Conservation (phyloP, 2,329 filamentous ascomycete species). For the Xylaria arbuscula region DNA sequence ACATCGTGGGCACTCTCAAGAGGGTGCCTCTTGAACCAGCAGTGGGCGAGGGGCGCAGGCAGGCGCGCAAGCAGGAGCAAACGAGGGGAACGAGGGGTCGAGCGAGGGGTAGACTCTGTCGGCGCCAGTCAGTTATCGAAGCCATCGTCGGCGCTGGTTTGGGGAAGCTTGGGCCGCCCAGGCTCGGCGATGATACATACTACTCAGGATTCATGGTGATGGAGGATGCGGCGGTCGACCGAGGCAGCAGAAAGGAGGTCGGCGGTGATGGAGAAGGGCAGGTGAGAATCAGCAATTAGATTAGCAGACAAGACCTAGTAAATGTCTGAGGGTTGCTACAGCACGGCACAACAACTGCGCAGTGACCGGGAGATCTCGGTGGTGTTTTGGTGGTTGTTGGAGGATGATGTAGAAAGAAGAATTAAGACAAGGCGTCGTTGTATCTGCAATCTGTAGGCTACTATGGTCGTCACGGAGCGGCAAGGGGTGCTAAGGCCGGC, state of each 20-base stretch:
- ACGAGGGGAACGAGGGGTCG: constrained; percentile 26
- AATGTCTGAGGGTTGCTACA: constrained; percentile 35
- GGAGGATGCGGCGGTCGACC: constrained; percentile 45
- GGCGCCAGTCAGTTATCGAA: constrained; percentile 32
- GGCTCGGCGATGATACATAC: constrained; percentile 66
- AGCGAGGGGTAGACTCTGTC: constrained; percentile 43
- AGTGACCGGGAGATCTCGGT: constrained; percentile 35
- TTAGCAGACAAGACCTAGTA: constrained; percentile 24
- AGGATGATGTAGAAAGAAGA: constrained; percentile 49
- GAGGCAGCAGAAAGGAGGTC: constrained; percentile 36
- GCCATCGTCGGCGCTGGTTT: constrained; percentile 25
- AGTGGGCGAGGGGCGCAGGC: constrained; percentile 17
- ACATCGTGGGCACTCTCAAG: constrained; percentile 8
- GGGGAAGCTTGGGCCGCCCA: constrained; percentile 22
- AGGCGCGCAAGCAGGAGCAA: constrained; percentile 23
- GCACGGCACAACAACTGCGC: constrained; percentile 12
- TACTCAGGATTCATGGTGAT: constrained; percentile 91
- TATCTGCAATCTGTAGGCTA: constrained; percentile 45
- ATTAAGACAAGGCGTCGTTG: constrained; percentile 47
- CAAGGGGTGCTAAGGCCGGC: constrained; percentile 41
- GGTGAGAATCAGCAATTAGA: constrained; percentile 24
- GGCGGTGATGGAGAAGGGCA: constrained; percentile 20
- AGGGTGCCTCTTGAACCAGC: constrained; percentile 17
- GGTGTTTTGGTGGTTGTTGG: constrained; percentile 38
- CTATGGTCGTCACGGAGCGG: constrained; percentile 45